Evolutionary conservation across 768 basidiomycete genomes (phyloP).

Genomic region (Grammothele lineata): DNA sequence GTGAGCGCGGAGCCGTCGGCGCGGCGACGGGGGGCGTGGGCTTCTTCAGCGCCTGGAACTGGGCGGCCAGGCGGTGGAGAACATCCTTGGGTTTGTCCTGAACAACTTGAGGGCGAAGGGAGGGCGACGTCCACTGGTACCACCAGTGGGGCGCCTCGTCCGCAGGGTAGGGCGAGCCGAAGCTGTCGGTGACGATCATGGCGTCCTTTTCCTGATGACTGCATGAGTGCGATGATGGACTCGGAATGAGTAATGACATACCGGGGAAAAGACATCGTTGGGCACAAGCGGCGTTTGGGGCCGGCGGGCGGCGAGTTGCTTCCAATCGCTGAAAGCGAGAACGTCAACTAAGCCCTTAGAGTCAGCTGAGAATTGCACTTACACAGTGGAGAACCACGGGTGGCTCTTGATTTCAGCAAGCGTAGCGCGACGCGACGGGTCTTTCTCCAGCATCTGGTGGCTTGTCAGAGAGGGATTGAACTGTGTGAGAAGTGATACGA

Average conservation of each 20-base stretch:
- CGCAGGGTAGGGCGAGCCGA: slow-evolving; percentile 2
- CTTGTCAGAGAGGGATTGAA: background rate
- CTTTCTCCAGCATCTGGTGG: slow-evolving; percentile 7
- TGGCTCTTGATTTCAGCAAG: slow-evolving; percentile 2
- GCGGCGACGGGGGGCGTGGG: too few species aligned
- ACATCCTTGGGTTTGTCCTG: background rate
- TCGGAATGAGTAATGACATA: too few species aligned
- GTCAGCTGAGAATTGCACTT: too few species aligned
- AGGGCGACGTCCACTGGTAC: slow-evolving; percentile 7
- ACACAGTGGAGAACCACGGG: slow-evolving; percentile 6
- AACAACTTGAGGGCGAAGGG: too few species aligned
- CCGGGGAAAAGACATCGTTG: too few species aligned
- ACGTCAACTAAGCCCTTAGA: too few species aligned
- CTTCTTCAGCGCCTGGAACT: too few species aligned
- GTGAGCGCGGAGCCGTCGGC: too few species aligned
- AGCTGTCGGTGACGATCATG: background rate
- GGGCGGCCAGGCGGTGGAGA: too few species aligned
- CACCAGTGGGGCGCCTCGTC: slow-evolving; percentile 2
- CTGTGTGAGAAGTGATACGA: background rate
- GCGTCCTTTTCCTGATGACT: slow-evolving; percentile 3
- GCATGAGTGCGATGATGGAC: too few species aligned
- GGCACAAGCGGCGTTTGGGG: slow-evolving; percentile 1
- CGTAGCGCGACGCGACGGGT: background rate
- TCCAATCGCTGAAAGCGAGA: slow-evolving; percentile 1
- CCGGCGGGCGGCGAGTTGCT: slow-evolving; percentile 1